Evolutionary conservation across 2,329 filamentous ascomycete species (phyloP).

Genomic region (Zopfia rhizophila): DNA sequence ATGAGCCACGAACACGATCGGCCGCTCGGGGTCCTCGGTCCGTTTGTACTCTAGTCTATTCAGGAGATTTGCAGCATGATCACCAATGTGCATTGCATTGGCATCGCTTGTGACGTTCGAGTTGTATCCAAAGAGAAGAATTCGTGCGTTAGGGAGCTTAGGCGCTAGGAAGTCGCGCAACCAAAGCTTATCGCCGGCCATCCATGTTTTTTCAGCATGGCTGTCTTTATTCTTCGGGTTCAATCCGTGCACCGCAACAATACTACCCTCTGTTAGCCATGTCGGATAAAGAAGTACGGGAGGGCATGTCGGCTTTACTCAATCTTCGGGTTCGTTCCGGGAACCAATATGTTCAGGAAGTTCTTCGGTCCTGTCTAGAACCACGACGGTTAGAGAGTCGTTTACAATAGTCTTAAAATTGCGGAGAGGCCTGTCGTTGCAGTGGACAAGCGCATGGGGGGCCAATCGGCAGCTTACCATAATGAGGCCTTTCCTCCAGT

Average conservation of each 20-base stretch:
- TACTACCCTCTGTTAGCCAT: constrained; percentile 7
- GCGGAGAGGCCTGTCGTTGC: no score
- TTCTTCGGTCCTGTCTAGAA: constrained; percentile 12
- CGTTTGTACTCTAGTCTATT: constrained; percentile 13
- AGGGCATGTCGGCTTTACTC: constrained; percentile 7
- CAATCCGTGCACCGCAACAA: constrained; percentile 17
- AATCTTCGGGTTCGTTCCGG: constrained; percentile 17
- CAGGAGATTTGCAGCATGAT: constrained; percentile 15
- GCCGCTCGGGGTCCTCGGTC: constrained; percentile 3
- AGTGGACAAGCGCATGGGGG: no score
- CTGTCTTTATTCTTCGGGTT: constrained; percentile 14
- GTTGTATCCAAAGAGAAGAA: constrained; percentile 18
- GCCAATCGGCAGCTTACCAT: no score
- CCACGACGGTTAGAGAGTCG: constrained; percentile 3
- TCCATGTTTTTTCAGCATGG: constrained; percentile 17
- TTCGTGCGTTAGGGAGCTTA: constrained; percentile 10
- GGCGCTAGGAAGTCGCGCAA: constrained; percentile 11
- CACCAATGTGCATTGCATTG: constrained; percentile 8
- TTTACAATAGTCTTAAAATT: no score
- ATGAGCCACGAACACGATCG: constrained; percentile 17
- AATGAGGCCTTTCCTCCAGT: no score
- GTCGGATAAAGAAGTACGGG: neutral
- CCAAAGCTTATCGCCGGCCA: constrained; percentile 14
- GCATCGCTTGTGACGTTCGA: constrained; percentile 7
- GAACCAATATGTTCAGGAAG: constrained; percentile 9